Evolutionary conservation across 371 early-diverging fungal species (phyloP), one percentile per base, ranked within the genome.

Genomic region (Circinella minor): DNA sequence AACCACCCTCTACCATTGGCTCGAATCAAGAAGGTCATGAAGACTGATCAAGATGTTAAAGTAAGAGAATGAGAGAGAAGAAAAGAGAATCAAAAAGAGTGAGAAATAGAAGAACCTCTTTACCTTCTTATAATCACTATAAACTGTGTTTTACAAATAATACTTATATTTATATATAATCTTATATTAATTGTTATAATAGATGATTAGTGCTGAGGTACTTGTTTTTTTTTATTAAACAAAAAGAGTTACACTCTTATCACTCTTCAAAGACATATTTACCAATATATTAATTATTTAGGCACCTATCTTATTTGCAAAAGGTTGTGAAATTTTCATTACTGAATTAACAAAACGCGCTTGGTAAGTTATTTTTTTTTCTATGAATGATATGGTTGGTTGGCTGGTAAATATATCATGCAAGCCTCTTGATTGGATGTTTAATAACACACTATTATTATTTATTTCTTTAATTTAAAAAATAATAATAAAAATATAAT

Each of bases 11-110:
- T 99, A 70, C 99, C 99, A 11, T 81, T 99, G 59, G 99, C 99
- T n/a, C 84, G 99, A 48, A 98, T 99, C 72, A 99, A 99, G 78
- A 97, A 99, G 77, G 97, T 99, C 54, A 99, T 99, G 99, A 99
- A 99, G 82, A 92, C 96, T 4, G 99, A 99, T 79, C 96, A 97
- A 64, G 99, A 99, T 71, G 83, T 81, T 69, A 68, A 83, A 70
- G 75, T 75, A 74, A 73, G 57, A 43, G 27, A 27, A 27, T 2
- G 27, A 27, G 27, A 27, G 27, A 27, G 27, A 27, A 27, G 27
- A 27, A 27, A 27, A 27, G 27, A 27, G 27, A 27, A 27, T 27
- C 27, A 27, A 27, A 27, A 27, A 2, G 27, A 27, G 27, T 0
- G 27, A 27, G 27, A 27, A 27, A 27, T 27, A 27, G 27, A 27